Conservation (phyloP, 1,284 basidiomycete species). For the Pseudozyma hubeiensis region DNA sequence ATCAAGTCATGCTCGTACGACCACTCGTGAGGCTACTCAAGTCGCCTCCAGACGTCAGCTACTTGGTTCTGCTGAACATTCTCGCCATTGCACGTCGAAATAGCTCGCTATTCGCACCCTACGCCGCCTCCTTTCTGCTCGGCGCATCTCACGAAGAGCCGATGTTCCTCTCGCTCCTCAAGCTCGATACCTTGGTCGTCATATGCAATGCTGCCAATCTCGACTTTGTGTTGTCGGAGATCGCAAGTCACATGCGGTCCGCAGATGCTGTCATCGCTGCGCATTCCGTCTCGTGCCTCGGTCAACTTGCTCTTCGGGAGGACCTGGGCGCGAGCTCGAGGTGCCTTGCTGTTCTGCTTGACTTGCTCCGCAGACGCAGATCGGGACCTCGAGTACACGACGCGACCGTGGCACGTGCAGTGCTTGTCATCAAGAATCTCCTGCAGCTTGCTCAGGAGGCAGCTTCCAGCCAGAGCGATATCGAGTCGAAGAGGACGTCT, state of each 20-base stretch:
- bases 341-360: constrained; percentile 33
- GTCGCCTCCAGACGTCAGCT: constrained; percentile 44
- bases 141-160: constrained; percentile 56
- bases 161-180: constrained; percentile 49
- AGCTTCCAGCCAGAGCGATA: background rate
- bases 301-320: constrained; percentile 36
- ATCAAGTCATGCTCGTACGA: constrained; percentile 21
- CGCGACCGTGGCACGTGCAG: constrained; percentile 30
- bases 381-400: constrained; percentile 21
- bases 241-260: constrained; percentile 41
- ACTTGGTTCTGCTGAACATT: constrained; percentile 50
- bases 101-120: constrained; percentile 35
- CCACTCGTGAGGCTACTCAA: constrained; percentile 50
- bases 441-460: constrained; percentile 21
- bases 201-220: constrained; percentile 30
- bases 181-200: constrained; percentile 52
- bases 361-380: constrained; percentile 31
- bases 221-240: constrained; percentile 32
- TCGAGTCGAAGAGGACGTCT: constrained; percentile 22
- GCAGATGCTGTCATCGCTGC: constrained; percentile 33
- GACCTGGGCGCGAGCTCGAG: constrained; percentile 22
- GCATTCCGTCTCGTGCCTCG: constrained; percentile 47
- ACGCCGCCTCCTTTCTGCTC: constrained; percentile 47
- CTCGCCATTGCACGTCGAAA: constrained; percentile 28
- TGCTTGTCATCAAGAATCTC: constrained; percentile 43